Evolutionary conservation across 1,139 yeast species (phyloP), one percentile per base, ranked within the genome.

Genomic region (Candida anutae): DNA sequence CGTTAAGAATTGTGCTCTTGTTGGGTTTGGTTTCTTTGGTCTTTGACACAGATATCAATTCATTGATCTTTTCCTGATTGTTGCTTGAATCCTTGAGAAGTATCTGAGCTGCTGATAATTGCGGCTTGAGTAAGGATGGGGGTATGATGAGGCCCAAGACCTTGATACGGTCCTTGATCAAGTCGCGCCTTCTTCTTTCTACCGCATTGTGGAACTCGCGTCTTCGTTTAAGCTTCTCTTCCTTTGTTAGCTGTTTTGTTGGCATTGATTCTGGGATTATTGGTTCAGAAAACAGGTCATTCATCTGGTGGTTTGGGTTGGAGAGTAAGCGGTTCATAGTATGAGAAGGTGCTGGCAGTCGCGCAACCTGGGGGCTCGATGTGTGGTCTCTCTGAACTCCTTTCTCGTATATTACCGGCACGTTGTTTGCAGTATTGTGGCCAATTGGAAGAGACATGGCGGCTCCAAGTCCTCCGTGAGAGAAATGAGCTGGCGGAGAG

Each of bases 141-240:
- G 93, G 93, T 1, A 80, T 83, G 26, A 80, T 59, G 18, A 67
- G 53, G 1, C 88, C 85, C 37, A 81, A 53, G 37, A 79, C 88
- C 46, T 78, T 77, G 35, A 81, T 80, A 42, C 80, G 71, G 44
- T 77, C 82, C 48, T 81, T 81, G 39, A 81, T 81, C 40, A 81
- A 58, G 45, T 81, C 93, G 40, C 93, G 63, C 49, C 93, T 65
- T 48, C 88, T 66, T 46, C 90, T 62, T 49, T 81, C 93, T 4
- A 81, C 93, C 1, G 87, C 90, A 46, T 81, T 81, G 46, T 81
- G 93, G 41, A 80, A 75, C 45, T 80, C 88, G 37, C 87, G 60
- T 42, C 88, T 66, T 43, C 90, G 66, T 38, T 70, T 69, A 32
- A 78, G 48, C 43, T 77, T 80, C 33, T 77, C 84, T 35, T 80